phyloP scores from a whole-genome alignment of 345 rosid species.

The Aethionema arabicum region DNA sequence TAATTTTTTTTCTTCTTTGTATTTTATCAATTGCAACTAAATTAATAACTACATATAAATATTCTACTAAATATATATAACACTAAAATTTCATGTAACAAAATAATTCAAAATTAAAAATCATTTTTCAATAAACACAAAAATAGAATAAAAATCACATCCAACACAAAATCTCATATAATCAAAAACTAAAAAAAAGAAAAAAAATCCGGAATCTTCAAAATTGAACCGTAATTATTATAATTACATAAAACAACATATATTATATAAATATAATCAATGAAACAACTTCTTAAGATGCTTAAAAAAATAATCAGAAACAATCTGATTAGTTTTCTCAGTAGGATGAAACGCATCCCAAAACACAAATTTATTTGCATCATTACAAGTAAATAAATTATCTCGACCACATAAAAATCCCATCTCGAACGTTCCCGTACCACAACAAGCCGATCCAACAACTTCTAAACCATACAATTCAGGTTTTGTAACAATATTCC shows the following conservation, averaged over 20 bases:
- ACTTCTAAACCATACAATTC: conserved; percentile 51
- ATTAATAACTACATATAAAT: no score
- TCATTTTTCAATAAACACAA: no score
- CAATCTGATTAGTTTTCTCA: conserved; percentile 39
- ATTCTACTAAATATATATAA: no score
- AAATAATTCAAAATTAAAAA: no score
- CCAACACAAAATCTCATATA: no score
- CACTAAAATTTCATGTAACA: no score
- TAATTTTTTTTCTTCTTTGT: no score
- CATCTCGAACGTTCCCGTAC: conserved; percentile 68
- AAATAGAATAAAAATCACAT: no score
- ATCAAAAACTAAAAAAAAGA: background rate
- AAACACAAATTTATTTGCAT: conserved; percentile 58
- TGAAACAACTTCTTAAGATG: conserved; percentile 33
- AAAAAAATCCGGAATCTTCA: background rate
- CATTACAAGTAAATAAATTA: conserved; percentile 49
- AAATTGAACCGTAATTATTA: conserved; percentile 8
- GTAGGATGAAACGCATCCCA: conserved; percentile 43
- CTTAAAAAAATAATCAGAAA: conserved; percentile 29
- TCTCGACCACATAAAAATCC: conserved; percentile 48
- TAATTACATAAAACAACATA: background rate
- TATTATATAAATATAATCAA: conserved; percentile 1
- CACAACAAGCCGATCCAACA: conserved; percentile 54
- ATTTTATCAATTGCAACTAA: no score
- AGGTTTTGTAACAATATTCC: conserved; percentile 44